Percentiles rank a stretch among this genome's conserved stretches.
Evolutionary conservation across 805 yeast genomes (phyloP).

Genomic region (Lipomyces spencermartinsiae): DNA sequence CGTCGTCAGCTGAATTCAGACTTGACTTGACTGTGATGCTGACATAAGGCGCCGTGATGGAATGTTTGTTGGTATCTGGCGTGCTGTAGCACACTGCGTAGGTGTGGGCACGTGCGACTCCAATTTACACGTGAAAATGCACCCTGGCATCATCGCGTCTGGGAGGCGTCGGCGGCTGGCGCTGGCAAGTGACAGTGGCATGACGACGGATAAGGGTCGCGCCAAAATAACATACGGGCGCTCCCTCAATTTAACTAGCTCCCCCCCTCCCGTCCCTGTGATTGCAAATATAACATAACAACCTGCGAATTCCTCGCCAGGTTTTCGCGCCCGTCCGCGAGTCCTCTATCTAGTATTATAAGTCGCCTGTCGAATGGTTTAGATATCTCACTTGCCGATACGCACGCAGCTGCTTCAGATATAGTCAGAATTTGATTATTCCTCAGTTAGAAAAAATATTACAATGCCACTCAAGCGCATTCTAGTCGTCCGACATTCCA

Average conservation of each 20-base stretch:
- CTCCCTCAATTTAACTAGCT: neutral
- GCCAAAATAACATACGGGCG: neutral
- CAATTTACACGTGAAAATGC: neutral
- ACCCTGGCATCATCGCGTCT: no score
- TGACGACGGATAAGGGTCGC: neutral
- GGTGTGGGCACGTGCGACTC: no score
- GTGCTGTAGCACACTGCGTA: no score
- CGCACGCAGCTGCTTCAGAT: neutral
- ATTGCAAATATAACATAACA: neutral
- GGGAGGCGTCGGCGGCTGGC: no score
- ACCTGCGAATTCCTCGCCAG: neutral
- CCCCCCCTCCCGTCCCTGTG: neutral
- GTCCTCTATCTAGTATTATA: neutral
- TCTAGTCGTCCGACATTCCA: conserved; percentile 47
- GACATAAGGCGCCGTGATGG: no score
- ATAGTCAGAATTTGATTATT: neutral
- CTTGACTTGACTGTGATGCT: no score
- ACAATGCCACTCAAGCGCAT: conserved; percentile 33
- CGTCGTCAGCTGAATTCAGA: no score
- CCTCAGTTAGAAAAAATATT: neutral
- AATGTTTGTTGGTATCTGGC: no score
- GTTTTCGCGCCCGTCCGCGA: neutral
- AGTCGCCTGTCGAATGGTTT: neutral
- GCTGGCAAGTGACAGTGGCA: neutral
- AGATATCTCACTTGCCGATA: neutral